A percentile compares a stretch with the other conserved stretches of the same genome.
phyloP scores from a whole-genome alignment of 148 eudicot species.

The Cornus kousa region DNA sequence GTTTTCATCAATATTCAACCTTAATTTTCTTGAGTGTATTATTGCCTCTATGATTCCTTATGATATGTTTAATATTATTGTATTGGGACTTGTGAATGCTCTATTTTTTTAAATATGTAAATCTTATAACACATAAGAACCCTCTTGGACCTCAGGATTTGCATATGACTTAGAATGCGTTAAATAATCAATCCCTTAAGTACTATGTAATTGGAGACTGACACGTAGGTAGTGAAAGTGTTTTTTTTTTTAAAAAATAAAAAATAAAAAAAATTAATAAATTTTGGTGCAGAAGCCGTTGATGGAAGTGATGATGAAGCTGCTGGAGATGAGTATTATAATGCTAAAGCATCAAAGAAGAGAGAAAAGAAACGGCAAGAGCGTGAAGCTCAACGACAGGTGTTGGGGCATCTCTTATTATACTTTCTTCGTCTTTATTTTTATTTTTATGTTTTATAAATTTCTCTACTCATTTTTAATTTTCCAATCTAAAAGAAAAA shows the following conservation, averaged over 20 bases:
- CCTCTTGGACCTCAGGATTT: too few relatives aligned
- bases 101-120: too few relatives aligned
- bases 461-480: background rate
- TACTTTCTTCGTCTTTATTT: background rate
- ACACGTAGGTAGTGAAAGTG: background rate
- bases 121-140: too few relatives aligned
- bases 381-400: slow-evolving; percentile 91
- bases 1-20: too few relatives aligned
- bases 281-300: slow-evolving; percentile 39
- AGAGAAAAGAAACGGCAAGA: slow-evolving; percentile 88
- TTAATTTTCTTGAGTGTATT: too few relatives aligned
- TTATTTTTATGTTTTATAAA: too few relatives aligned
- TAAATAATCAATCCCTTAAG: background rate
- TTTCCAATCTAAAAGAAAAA: background rate
- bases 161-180: background rate
- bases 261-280: too few relatives aligned
- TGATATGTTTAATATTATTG: too few relatives aligned
- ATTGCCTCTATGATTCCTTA: too few relatives aligned
- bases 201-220: background rate
- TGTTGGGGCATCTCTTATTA: slow-evolving; percentile 12
- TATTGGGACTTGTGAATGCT: too few relatives aligned
- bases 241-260: background rate
- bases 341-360: slow-evolving; percentile 62
- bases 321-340: slow-evolving; percentile 47
- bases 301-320: slow-evolving; percentile 86